phyloP scores from a whole-genome alignment of 768 basidiomycete species.

The Pleurotus sapidus region DNA sequence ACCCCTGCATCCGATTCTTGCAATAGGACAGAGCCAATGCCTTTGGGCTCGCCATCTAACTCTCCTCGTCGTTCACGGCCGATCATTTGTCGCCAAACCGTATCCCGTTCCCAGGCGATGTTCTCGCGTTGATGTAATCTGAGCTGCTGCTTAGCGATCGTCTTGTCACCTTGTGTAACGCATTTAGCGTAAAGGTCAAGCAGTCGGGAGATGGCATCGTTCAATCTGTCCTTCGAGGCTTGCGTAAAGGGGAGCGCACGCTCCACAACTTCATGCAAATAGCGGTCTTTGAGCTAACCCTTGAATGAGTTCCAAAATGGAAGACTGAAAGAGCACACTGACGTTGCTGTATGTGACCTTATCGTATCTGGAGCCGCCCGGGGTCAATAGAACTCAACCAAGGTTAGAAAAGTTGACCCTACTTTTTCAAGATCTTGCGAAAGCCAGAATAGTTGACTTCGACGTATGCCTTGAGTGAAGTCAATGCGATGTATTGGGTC shows the following conservation, averaged over 20 bases:
- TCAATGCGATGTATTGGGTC: constrained; percentile 71
- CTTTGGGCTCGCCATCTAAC: constrained; percentile 22
- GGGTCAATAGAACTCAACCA: constrained; percentile 6
- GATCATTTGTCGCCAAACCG: constrained; percentile 97
- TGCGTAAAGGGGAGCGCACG: constrained; percentile 64
- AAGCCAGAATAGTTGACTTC: constrained; percentile 93
- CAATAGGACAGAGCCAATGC: constrained; percentile 43
- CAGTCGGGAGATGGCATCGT: constrained; percentile 54
- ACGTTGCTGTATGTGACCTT: constrained; percentile 82
- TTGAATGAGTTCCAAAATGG: neutral
- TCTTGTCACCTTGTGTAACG: constrained; percentile 69
- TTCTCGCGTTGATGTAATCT: constrained; percentile 87
- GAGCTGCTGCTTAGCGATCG: constrained; percentile 75
- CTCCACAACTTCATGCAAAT: constrained; percentile 72
- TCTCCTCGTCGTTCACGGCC: constrained; percentile 75
- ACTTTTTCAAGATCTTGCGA: constrained; percentile 96
- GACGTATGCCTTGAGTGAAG: constrained; percentile 79
- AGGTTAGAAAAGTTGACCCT: constrained; percentile 18
- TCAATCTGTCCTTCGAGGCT: constrained; percentile 59
- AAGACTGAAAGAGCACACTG: constrained; percentile 7
- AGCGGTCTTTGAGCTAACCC: constrained; percentile 68
- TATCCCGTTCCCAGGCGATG: constrained; percentile 96
- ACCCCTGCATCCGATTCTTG: constrained; percentile 43
- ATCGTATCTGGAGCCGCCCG: constrained; percentile 64
- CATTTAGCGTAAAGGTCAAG: constrained; percentile 81